Evolutionary conservation across 768 basidiomycete species (phyloP), one percentile per base, ranked within the genome.

Genomic region (Chalciporus chontae): DNA sequence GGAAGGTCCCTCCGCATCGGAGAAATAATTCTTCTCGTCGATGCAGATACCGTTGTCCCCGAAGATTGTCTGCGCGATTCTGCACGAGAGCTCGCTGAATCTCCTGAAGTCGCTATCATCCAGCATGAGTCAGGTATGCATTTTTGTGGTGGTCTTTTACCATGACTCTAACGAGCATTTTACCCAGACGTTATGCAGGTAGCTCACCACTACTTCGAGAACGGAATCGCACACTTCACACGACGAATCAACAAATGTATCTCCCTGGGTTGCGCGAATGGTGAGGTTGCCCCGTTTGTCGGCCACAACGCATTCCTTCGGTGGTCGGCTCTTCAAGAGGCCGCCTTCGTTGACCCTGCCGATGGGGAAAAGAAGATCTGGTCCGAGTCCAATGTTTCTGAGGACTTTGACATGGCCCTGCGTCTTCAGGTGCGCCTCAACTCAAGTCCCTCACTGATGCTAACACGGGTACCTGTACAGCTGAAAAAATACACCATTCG

Each of bases 21-120:
- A 9, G 87, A 88, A 49, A 65, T 93, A 57, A 81, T 94, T 52
- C 75, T 94, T 42, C 77, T 94, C 47, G 82, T 93, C 52, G 92
- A 94, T 65, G 86, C 90, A 2, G 91, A 94, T 63, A 94, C 91
- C 3, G 74, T 91, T 54, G 90, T 94, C 5, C 91, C 90, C 0
- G 87, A 85, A 73, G 93, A 94, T 66, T 96, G 91, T 61, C 81
- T 96, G 64, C 78, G 90, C 43, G 93, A 94, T 70, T 92, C 92
- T 1, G 92, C 90, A 2, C 80, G 88, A 26, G 92, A 95, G 62
- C 74, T 95, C 46, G 72, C 79, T 3, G 85, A 87, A 45, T 61
- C 61, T 9, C 59, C 61, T 15, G 66, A 67, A 9, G 83, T 94
- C 29, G 90, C 86, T 6, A 91, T 95, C 71, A 87, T 95, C 46